Evolutionary conservation across 441 rosid genomes (phyloP), one percentile per base, ranked within the genome.

Genomic region (Euphorbia schlechtendalii): DNA sequence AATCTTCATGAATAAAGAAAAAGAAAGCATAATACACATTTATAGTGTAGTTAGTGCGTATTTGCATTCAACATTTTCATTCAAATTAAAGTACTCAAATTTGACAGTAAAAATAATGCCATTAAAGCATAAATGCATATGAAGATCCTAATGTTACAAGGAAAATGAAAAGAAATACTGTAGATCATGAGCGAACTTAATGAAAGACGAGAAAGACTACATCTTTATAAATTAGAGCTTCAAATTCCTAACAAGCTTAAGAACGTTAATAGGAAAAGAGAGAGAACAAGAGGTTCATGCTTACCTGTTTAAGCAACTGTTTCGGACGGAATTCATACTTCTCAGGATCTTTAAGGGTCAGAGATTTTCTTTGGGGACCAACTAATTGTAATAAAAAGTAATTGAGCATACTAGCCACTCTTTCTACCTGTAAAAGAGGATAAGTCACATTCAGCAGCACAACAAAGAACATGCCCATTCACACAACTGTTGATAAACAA

Each of bases 321-420:
- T 82, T 88, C 56, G 99, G 99, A 49, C 95, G 96, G 69, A 95
- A 95, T 69, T 95, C 98, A 63, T 95, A 95, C 80, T 91, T 95
- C 66, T 91, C 98, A 3, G 99, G 98, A 76, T 95, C 98, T 73
- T 82, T 95, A 76, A 95, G 81, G 77, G 73, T 84, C 5, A 95
- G 83, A 43, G 99, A 95, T 76, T 85, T 95, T 64, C 98, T 86
- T 62, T 95, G 98, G 63, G 99, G 99, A 63, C 98, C 98, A 62
- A 89, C 99, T 57, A 95, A 96, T 78, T 95, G 99, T 74, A 95
- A 80, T 71, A 95, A 73, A 66, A 95, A 95, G 84, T 91, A 95
- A 70, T 95, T 95, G 75, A 95, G 92, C 99, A 95, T 95, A 78
- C 77, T 89, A 28, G 98, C 99, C 70, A 95, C 98, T 79, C 99